Conservation (phyloP, 345 rosid genomes). For the Carallia brachiata region DNA sequence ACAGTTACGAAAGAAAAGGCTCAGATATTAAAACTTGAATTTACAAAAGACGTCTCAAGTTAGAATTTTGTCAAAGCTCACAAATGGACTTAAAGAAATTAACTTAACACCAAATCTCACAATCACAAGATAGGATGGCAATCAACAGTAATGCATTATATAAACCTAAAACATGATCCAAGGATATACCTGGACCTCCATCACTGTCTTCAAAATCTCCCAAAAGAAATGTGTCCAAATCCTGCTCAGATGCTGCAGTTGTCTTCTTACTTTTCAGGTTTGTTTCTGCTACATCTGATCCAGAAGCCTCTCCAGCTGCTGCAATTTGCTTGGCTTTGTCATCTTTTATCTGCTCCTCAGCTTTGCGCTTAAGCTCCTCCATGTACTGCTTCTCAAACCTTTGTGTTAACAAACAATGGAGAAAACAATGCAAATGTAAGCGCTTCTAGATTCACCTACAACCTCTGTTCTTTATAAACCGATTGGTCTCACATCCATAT, state of each 20-base stretch:
- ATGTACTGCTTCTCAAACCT: constrained; percentile 61
- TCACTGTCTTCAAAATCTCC: constrained; percentile 92
- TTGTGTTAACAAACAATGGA: constrained; percentile 1
- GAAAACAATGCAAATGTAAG: background rate
- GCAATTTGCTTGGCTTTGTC: constrained; percentile 46
- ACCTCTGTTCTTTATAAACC: background rate
- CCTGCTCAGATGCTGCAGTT: constrained; percentile 69
- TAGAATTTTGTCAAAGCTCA: no score
- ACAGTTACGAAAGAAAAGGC: no score
- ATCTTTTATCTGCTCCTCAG: constrained; percentile 48
- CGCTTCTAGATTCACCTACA: background rate
- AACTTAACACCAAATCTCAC: background rate
- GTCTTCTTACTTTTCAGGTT: constrained; percentile 47
- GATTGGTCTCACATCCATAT: background rate
- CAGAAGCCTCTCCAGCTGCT: constrained; percentile 30
- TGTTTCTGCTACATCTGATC: constrained; percentile 39
- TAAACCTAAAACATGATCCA: background rate
- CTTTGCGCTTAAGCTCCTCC: constrained; percentile 71
- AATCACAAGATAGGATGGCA: background rate
- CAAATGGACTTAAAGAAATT: no score
- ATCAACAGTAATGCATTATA: background rate
- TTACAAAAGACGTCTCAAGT: no score
- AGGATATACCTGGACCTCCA: constrained; percentile 62
- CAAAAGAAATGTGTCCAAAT: constrained; percentile 78
- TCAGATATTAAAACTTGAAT: no score